Evolutionary conservation across 495 filamentous ascomycete species (phyloP), one percentile per base, ranked within the genome.

Genomic region (Melanomma pulvis-pyrius): DNA sequence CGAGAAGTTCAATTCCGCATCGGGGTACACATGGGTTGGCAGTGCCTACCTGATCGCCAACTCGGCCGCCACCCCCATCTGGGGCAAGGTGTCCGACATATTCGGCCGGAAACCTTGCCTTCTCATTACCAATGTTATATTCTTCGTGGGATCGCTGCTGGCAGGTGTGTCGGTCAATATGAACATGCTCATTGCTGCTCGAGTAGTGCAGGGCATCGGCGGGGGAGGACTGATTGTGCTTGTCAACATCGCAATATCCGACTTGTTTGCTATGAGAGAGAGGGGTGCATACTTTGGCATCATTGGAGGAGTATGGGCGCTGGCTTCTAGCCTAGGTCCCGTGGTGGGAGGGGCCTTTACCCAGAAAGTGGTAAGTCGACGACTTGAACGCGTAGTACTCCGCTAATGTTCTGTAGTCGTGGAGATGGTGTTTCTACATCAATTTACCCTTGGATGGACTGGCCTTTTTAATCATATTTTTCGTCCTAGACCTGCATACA

Each of bases 31-130:
- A 8, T 86, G 83, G 84, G 80, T 86, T 26, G 83, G 82, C 12
- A 75, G 76, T 24, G 77, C 82, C 1, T 85, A 81, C 70, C 65
- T 84, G 0, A 82, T 94, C 8, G 87, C 87, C 19, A 87, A 85
- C 73, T 81, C 87, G 1, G 85, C 90, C 2, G 84, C 84, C 28
- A 86, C 86, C 24, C 90, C 90, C 0, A 79, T 87, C 58, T 93
- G 91, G 90, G 91, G 89, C n/a, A 92, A 92, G 73, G 76, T 93
- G 39, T 88, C 84, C 68, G 92, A 96, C 71, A 93, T 96, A 61
- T 96, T 21, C 82, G 92, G 92, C 0, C 84, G 92, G 25, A 97
- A 96, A 72, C 86, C 84, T 1, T 88, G 94, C 54, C 79, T 96
- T 50, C 78, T 97, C 11, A 57, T 87, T 1, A 90, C 91, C 36